Percentiles rank a stretch among this genome's conserved stretches.
phyloP scores from a whole-genome alignment of 306 rosid species.

The Cicer judaicum region DNA sequence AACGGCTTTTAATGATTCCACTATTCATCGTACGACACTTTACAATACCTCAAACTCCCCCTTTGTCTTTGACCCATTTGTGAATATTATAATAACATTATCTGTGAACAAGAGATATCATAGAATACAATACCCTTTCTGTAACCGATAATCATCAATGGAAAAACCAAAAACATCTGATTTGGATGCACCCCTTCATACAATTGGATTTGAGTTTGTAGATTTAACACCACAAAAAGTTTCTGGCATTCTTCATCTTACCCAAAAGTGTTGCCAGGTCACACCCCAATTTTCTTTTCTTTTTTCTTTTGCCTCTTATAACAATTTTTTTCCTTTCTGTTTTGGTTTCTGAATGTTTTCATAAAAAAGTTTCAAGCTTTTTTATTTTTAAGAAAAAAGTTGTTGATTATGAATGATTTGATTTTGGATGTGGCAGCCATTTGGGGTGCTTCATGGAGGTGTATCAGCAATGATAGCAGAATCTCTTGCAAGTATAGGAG shows the following conservation, averaged over 20 bases:
- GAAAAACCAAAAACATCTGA: constrained; percentile 46
- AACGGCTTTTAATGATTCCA: too few species aligned
- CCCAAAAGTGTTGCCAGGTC: constrained; percentile 77
- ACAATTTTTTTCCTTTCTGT: background rate
- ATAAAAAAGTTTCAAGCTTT: too few species aligned
- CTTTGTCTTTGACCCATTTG: too few species aligned
- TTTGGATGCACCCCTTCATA: constrained; percentile 68
- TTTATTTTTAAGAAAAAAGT: too few species aligned
- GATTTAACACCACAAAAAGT: constrained; percentile 61
- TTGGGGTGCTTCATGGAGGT: constrained; percentile 97
- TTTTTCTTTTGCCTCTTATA: too few species aligned
- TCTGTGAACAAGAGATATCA: too few species aligned
- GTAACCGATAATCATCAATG: too few species aligned
- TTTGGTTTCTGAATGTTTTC: background rate
- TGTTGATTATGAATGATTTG: background rate
- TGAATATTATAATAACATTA: too few species aligned
- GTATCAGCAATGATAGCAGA: constrained; percentile 92
- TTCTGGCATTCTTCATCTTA: constrained; percentile 69
- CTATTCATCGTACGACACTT: too few species aligned
- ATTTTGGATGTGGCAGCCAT: constrained; percentile 61
- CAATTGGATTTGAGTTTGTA: constrained; percentile 65
- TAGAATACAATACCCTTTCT: too few species aligned
- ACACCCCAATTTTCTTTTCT: background rate
- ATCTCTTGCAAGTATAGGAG: constrained; percentile 79
- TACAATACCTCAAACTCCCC: too few species aligned